phyloP scores from a whole-genome alignment of 345 rosid genomes.

The Lagerstroemia speciosa region DNA sequence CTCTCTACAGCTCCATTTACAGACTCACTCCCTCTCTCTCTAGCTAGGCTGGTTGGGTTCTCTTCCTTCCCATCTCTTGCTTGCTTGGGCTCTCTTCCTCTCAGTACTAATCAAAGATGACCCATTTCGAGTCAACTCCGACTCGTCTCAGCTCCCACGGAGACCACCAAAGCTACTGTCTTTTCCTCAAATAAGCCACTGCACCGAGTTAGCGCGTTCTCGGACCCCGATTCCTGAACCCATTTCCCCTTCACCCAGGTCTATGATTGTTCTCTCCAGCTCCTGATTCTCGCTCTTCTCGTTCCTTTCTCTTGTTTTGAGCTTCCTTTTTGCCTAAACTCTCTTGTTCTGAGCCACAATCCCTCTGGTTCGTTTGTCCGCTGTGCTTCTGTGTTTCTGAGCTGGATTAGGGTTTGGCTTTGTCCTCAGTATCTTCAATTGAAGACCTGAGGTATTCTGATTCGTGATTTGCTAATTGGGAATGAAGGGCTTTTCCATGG shows the following conservation, averaged over 20 bases:
- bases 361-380: neutral
- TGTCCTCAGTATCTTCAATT: neutral
- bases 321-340: neutral
- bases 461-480: slow-evolving; percentile 1
- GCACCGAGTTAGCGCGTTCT: neutral
- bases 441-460: neutral
- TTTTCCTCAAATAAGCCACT: neutral
- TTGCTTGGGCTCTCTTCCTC: slow-evolving; percentile 8
- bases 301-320: neutral
- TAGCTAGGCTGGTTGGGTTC: neutral
- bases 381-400: neutral
- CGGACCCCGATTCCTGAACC: neutral
- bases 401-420: neutral
- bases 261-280: slow-evolving; percentile 2
- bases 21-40: slow-evolving; percentile 1
- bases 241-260: neutral
- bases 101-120: neutral
- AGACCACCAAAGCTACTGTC: neutral
- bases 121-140: slow-evolving; percentile 5
- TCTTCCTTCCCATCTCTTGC: slow-evolving; percentile 1
- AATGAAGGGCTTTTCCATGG: slow-evolving; percentile 1
- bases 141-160: neutral
- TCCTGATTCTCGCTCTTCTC: neutral
- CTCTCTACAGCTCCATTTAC: neutral
- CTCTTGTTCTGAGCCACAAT: neutral